Evolutionary conservation across 2,329 filamentous ascomycete genomes (phyloP), one percentile per base, ranked within the genome.

Genomic region (Claviceps spartinae): DNA sequence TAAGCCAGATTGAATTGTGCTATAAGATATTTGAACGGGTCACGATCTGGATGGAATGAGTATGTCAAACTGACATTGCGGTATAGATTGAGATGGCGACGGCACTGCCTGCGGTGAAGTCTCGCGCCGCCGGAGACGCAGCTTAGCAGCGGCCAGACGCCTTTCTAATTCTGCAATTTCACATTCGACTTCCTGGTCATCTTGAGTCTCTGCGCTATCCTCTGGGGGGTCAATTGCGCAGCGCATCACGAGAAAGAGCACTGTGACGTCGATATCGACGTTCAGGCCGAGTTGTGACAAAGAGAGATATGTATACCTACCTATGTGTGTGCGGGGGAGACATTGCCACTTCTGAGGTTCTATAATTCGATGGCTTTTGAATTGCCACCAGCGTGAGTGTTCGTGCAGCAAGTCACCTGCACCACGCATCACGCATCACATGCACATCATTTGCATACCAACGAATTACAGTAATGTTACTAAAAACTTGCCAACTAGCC

Each of bases 111-210:
- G 26, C 13, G 18, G 4, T 5, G 37, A 30, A 14, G 37, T 42
- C 16, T 18, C 40, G 48, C 38, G 30, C 30, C 30, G 30, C 30
- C 30, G 8, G 18, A 82, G 67, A 50, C 71, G 74, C 24, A 63
- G 61, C 62, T 69, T 72, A 45, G 72, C 72, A 18, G 62, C 64
- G 11, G 64, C 69, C 49, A 84, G 70, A 47, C 70, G 72, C 38
- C 63, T 63, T 62, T 86, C 79, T 11, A 86, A 69, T 20, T 76
- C 71, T 7, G 68, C 67, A 55, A 86, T 79, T 63, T 86, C 81
- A 63, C 75, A 63, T 54, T 73, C 66, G n/a, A 68, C 57, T 5
- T 41, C 30, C 11, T 34, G 9, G 30, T 11, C 22, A 30, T 69
- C 62, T 3, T 62, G 58, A 36, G 64, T 55, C 34, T 57, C 57